Evolutionary conservation across 176 grass and related monocot species (phyloP).

Genomic region (barley (Hordeum vulgare)): MorexV3_pseudomolecules_assembly NC_058519.1:629757193-629757692

Average conservation of each 20-base stretch:
- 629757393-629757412: not conserved
- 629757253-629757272: not conserved
- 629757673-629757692: not conserved
- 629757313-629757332: not conserved
- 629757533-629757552: not conserved
- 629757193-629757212: not conserved
- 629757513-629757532: not conserved
- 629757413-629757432: not conserved
- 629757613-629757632: not conserved
- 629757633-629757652: not conserved
- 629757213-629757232: not conserved
- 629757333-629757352: not conserved
- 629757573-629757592: not conserved
- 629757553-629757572: not conserved
- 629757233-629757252: not conserved
- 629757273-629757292: not conserved
- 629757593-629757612: not conserved
- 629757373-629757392: not conserved
- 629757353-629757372: not conserved
- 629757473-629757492: not conserved
- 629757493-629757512: not conserved
- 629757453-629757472: not conserved
- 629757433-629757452: not conserved
- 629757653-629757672: not conserved
- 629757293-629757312: not conserved